phyloP scores from a whole-genome alignment of 2,329 filamentous ascomycete species.

The Ascochyta viciae-villosae region DNA sequence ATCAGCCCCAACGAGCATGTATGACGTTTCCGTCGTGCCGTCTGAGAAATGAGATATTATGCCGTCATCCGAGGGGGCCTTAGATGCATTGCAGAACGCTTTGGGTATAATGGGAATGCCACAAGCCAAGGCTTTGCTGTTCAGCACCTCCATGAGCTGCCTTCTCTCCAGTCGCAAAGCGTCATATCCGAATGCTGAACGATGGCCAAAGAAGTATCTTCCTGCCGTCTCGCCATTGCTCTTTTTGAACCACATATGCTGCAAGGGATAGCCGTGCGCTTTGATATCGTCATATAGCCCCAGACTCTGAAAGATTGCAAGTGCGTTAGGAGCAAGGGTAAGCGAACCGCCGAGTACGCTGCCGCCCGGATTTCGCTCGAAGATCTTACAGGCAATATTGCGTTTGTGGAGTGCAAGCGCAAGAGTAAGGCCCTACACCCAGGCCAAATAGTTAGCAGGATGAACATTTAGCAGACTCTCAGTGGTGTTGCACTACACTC shows the following conservation, averaged over 20 bases:
- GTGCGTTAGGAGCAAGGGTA: slow-evolving; percentile 59
- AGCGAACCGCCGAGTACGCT: slow-evolving; percentile 55
- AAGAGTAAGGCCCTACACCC: slow-evolving; percentile 57
- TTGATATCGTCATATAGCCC: slow-evolving; percentile 57
- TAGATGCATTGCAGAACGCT: slow-evolving; percentile 56
- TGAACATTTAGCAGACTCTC: too few species aligned
- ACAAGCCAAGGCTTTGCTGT: slow-evolving; percentile 48
- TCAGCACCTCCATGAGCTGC: slow-evolving; percentile 58
- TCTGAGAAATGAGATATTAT: slow-evolving; percentile 60
- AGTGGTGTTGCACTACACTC: too few species aligned
- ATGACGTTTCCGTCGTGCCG: slow-evolving; percentile 50
- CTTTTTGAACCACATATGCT: slow-evolving; percentile 53
- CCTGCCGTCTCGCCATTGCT: slow-evolving; percentile 46
- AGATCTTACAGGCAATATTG: slow-evolving; percentile 54
- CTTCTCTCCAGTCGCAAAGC: slow-evolving; percentile 63
- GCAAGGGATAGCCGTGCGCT: slow-evolving; percentile 58
- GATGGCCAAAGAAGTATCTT: slow-evolving; percentile 57
- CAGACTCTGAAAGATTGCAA: slow-evolving; percentile 60
- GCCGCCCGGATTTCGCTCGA: slow-evolving; percentile 26
- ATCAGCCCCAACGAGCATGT: slow-evolving; percentile 63
- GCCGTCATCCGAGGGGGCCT: slow-evolving; percentile 29
- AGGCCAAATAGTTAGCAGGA: too few species aligned
- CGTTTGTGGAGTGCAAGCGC: slow-evolving; percentile 62
- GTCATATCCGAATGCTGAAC: slow-evolving; percentile 59
- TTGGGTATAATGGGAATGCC: slow-evolving; percentile 56